Evolutionary conservation across 139 green algal genomes (phyloP), one percentile per base, ranked within the genome.

Genomic region (Chlamydomonas sphaeroides): DNA sequence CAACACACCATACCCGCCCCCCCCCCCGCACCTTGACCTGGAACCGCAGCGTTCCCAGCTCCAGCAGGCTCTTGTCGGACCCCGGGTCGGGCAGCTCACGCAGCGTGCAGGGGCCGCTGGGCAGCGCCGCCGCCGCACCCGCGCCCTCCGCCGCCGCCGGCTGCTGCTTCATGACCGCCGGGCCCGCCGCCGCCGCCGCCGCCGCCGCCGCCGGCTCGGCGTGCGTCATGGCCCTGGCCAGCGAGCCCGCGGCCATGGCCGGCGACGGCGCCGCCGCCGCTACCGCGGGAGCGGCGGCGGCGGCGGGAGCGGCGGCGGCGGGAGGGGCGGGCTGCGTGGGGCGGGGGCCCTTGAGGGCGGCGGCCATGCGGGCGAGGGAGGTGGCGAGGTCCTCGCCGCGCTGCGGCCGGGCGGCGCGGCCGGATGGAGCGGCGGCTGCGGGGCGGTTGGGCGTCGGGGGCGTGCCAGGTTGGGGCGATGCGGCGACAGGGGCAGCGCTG

Each of bases 41-140:
- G 25, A 87, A 73, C 28, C 33, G 51, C 20, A 88, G 45, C 21
- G 68, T 68, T 0, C 85, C 87, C 38, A 90, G 70, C 79, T 90
- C 69, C 68, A 90, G 39, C 30, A 78, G 21, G 35, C 75, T 21
- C 0, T 18, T 26, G 28, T 83, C 74, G 7, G 11, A 26, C 5
- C 67, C 61, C 0, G 80, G 88, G 69, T 84, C 61, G 2, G 75
- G 80, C 45, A 91, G 70, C 20, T 45, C 26, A 5, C 3, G 21
- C 49, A 83, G 76, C 33, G 39, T 66, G 76, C 76, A 83, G 28
- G 11, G 2, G 1, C 39, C 42, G 14, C 33, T 26, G 21, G 75
- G 36, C 36, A 25, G 42, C 28, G 32, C 15, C 35, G n/a, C 35
- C 20, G 18, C 4, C 35, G 3, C 65, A n/a, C n/a, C n/a, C n/a